A percentile compares a stretch with the other conserved stretches of the same genome.
Evolutionary conservation across 2,329 filamentous ascomycete species (phyloP).

Genomic region (Meredithiella fracta): DNA sequence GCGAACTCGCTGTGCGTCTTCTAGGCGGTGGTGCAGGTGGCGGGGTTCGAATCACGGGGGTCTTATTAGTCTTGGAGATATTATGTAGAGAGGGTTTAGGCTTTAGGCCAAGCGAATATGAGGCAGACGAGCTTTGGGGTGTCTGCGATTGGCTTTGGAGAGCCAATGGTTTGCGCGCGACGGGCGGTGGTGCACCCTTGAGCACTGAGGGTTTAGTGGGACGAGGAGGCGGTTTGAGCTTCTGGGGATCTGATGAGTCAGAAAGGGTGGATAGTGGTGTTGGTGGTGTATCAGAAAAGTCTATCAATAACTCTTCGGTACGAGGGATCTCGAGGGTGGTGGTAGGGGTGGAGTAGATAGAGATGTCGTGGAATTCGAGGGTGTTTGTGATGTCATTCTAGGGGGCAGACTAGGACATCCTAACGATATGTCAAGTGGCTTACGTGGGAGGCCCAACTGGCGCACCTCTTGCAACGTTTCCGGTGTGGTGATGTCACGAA

Average conservation of each 20-base stretch:
- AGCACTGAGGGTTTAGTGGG: conserved; percentile 42
- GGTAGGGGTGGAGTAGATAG: not conserved
- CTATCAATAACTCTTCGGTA: conserved; percentile 42
- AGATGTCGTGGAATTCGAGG: not conserved
- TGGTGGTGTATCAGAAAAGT: conserved; percentile 32
- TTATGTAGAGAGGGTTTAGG: conserved; percentile 19
- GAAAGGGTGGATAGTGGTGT: not conserved
- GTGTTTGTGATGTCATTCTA: not conserved
- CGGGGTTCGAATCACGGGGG: conserved; percentile 14
- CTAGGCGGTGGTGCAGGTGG: conserved; percentile 25
- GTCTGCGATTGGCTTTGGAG: conserved; percentile 7
- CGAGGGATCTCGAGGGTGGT: conserved; percentile 16
- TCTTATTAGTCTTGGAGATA: conserved; percentile 13
- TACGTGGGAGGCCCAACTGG: not conserved
- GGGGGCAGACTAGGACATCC: conserved; percentile 4
- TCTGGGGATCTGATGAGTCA: conserved; percentile 13
- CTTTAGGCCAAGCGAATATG: conserved; percentile 21
- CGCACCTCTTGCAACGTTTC: conserved; percentile 26
- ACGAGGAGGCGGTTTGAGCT: conserved; percentile 30
- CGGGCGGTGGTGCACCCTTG: conserved; percentile 23
- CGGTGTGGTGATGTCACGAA: conserved; percentile 82
- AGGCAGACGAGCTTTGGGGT: not conserved
- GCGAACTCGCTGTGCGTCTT: conserved; percentile 17
- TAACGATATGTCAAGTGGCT: not conserved
- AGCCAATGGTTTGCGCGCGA: not conserved